Conservation (phyloP, 139 green algal species). For the Coelastrella sp. region DNA sequence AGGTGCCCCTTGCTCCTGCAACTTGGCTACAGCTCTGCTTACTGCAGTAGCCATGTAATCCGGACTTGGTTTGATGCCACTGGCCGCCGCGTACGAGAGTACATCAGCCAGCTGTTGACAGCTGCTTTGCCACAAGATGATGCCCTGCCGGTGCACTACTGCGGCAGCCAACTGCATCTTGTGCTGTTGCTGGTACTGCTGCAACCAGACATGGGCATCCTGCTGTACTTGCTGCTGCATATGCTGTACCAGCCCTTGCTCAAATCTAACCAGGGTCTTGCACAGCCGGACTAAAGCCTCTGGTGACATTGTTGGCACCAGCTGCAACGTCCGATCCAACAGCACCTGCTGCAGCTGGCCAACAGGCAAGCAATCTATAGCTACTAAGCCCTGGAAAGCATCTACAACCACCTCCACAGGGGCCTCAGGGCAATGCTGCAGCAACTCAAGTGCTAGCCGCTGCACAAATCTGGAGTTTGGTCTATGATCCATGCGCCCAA, state of each 20-base stretch:
- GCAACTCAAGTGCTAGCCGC: background rate
- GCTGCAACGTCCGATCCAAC: background rate
- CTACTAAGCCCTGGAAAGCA: background rate
- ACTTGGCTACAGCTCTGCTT: background rate
- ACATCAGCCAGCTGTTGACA: conserved; percentile 32
- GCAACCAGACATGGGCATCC: background rate
- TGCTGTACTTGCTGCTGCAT: background rate
- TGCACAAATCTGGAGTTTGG: background rate
- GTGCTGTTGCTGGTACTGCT: conserved; percentile 23
- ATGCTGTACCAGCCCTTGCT: background rate
- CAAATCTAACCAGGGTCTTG: background rate
- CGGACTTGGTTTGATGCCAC: background rate
- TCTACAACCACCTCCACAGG: conserved; percentile 11
- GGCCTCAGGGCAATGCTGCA: background rate
- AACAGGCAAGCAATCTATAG: background rate
- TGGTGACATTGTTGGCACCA: background rate
- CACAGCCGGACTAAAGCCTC: conserved; percentile 18
- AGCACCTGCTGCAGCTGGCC: conserved; percentile 12
- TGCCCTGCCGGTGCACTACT: background rate
- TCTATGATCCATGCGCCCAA: background rate
- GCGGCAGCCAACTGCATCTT: background rate
- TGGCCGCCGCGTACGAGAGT: conserved; percentile 11
- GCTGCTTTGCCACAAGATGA: background rate
- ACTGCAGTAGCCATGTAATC: conserved; percentile 14
- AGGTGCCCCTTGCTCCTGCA: conserved; percentile 12